A percentile compares a stretch with the other conserved stretches of the same genome.
Conservation (phyloP, 768 basidiomycete species). For the Amylocystis lapponica region DNA sequence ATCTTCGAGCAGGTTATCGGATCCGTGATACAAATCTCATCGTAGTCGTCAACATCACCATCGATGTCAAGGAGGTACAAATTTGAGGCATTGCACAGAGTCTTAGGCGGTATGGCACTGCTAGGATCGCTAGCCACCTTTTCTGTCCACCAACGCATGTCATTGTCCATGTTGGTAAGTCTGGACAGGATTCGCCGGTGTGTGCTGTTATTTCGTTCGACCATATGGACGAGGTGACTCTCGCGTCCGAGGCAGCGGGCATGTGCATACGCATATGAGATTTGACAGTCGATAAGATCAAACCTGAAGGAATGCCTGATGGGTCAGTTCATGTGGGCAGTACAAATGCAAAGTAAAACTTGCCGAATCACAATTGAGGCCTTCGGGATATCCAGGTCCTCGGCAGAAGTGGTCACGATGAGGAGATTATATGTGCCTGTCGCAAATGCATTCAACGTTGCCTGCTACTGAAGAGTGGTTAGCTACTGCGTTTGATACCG, state of each 20-base stretch:
- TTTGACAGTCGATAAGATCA: constrained; percentile 55
- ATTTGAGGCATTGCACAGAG: constrained; percentile 34
- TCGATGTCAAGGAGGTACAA: constrained; percentile 46
- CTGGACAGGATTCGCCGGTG: constrained; percentile 49
- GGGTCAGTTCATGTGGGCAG: neutral
- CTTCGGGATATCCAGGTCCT: constrained; percentile 56
- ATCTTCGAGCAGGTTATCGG: constrained; percentile 58
- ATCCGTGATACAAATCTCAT: constrained; percentile 43
- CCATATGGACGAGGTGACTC: constrained; percentile 57
- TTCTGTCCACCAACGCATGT: constrained; percentile 38
- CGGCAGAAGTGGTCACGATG: constrained; percentile 50
- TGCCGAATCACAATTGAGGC: constrained; percentile 60
- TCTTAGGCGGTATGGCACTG: constrained; percentile 37
- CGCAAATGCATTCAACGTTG: too few species aligned
- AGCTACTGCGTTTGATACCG: too few species aligned
- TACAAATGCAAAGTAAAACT: constrained; percentile 12
- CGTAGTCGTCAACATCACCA: constrained; percentile 35
- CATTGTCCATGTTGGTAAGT: constrained; percentile 33
- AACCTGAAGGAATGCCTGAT: constrained; percentile 33
- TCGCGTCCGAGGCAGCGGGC: constrained; percentile 40
- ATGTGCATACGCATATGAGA: constrained; percentile 53
- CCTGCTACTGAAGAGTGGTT: too few species aligned
- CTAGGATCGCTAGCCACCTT: constrained; percentile 20
- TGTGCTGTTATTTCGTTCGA: constrained; percentile 49
- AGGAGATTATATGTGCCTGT: constrained; percentile 59